Base-by-base conservation (phyloP, 2,329 filamentous ascomycete species). In the Madurella fahalii region DNA sequence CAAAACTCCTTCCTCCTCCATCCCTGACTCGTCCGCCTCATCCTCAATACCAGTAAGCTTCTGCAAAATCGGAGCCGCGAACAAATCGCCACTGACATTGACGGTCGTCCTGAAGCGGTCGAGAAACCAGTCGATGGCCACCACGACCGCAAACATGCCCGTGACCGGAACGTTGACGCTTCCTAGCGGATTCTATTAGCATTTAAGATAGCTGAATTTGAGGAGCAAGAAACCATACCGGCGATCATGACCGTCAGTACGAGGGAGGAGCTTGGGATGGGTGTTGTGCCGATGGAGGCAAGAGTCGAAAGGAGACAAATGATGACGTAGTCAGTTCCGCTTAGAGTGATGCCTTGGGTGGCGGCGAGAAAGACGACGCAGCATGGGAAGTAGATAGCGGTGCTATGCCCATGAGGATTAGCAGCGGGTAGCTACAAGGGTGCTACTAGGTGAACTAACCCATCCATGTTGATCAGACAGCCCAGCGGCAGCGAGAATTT, bases 101-200 rank as follows among this genome's bases (percentile, higher is more conserved):
- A 74, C 63, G 3, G 74, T 72, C 0, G 78, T 81, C 13, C 78
- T 70, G 71, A 81, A 81, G 30, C 78, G 74, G 65, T 81, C 78
- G n/a, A 80, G 68, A 64, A 81, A 74, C 78, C 77, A 81, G 58
- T 80, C 77, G 43, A 80, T 79, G 20, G 77, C 77, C 2, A 79
- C 72, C 13, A 80, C 75, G 40, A 80, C 76, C 17, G 41, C 54
- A 17, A 50, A 56, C 50, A 56, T 56, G 34, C 50, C 54, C 2
- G 74, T 78, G 34, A 78, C 64, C 1, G 71, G 69, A 1, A 80
- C 70, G 13, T 72, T 69, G 50, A 79, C 50, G 16, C 50, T 52
- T 20, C 25, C 40, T 15, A 7, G 7, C 7, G 25, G 25, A 25
- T 25, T 25, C 25, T 25, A 25, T 25, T 25, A 25, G 25, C 25